A percentile compares a stretch with the other conserved stretches of the same genome.
Conservation (phyloP, 345 rosid genomes). For the Pistacia atlantica region DNA sequence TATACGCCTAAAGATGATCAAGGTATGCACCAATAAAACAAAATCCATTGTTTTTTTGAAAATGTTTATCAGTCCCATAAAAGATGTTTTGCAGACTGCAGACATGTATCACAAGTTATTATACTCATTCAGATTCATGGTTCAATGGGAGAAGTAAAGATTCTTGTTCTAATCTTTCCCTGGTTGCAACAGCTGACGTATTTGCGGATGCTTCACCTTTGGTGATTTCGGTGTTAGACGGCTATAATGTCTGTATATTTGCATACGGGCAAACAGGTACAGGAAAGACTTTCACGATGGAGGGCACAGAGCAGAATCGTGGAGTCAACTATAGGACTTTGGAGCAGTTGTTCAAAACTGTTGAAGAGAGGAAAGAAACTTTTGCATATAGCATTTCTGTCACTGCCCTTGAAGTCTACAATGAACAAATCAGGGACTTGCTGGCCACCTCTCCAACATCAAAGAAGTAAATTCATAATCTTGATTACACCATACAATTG, state of each 20-base stretch:
- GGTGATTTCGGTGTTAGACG: conserved; percentile 52
- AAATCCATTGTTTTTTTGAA: background rate
- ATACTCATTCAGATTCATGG: background rate
- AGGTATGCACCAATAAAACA: conserved; percentile 27
- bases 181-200: conserved; percentile 41
- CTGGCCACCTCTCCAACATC: conserved; percentile 45
- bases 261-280: conserved; percentile 64
- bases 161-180: background rate
- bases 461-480: conserved; percentile 37
- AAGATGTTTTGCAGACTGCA: background rate
- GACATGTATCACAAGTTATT: background rate
- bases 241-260: conserved; percentile 58
- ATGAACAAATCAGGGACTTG: conserved; percentile 56
- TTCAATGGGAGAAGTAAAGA: background rate
- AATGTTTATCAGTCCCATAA: background rate
- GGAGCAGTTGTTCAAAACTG: conserved; percentile 41
- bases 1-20: conserved; percentile 50
- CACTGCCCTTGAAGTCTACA: conserved; percentile 57
- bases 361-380: conserved; percentile 41
- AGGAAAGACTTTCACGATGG: conserved; percentile 63
- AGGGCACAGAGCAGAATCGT: conserved; percentile 45
- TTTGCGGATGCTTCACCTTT: conserved; percentile 48
- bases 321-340: conserved; percentile 59
- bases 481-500: conserved; percentile 7
- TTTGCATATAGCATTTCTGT: conserved; percentile 38